Percentiles rank a stretch among this genome's conserved stretches.
Evolutionary conservation across 108 stramenopile species (phyloP).

Genomic region (Craspedostauros australis): DNA sequence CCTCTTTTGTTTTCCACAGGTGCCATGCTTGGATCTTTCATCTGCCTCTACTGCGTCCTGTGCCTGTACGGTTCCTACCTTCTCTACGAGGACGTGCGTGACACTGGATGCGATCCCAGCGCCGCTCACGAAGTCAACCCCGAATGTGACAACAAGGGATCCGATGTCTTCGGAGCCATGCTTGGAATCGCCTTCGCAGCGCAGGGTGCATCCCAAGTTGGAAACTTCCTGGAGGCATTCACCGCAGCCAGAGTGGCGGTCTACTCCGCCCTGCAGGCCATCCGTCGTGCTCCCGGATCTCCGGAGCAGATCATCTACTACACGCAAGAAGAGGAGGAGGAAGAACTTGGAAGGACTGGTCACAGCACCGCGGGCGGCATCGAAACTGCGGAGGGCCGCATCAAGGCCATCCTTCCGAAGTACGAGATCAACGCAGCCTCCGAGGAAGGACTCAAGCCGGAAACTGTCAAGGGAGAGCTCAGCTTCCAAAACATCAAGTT

Average conservation of each 20-base stretch:
- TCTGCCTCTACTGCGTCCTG: constrained; percentile 45
- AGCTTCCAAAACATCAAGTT: constrained; percentile 28
- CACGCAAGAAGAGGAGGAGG: constrained; percentile 14
- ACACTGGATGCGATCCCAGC: constrained; percentile 58
- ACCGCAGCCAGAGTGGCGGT: constrained; percentile 50
- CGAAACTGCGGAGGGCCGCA: constrained; percentile 10
- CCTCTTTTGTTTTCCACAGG: constrained; percentile 2
- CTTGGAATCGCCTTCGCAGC: constrained; percentile 67
- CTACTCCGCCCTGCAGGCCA: constrained; percentile 40
- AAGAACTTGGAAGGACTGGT: constrained; percentile 3
- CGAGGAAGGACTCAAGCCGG: constrained; percentile 41
- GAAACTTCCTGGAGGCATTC: constrained; percentile 58
- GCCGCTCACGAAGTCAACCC: constrained; percentile 23
- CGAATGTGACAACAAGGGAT: constrained; percentile 39
- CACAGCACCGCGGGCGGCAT: neutral
- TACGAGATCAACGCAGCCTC: constrained; percentile 63
- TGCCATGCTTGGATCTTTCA: constrained; percentile 52
- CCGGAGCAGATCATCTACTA: constrained; percentile 27
- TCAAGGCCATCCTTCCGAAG: constrained; percentile 33
- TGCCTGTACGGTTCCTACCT: constrained; percentile 61
- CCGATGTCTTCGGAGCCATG: constrained; percentile 68
- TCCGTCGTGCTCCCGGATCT: constrained; percentile 42
- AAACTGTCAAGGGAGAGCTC: constrained; percentile 42
- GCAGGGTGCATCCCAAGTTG: constrained; percentile 54
- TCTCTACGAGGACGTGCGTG: constrained; percentile 47